Percentiles rank a stretch among this genome's conserved stretches.
Conservation (phyloP, 2,329 filamentous ascomycete genomes). For the Botrytis aclada region DNA sequence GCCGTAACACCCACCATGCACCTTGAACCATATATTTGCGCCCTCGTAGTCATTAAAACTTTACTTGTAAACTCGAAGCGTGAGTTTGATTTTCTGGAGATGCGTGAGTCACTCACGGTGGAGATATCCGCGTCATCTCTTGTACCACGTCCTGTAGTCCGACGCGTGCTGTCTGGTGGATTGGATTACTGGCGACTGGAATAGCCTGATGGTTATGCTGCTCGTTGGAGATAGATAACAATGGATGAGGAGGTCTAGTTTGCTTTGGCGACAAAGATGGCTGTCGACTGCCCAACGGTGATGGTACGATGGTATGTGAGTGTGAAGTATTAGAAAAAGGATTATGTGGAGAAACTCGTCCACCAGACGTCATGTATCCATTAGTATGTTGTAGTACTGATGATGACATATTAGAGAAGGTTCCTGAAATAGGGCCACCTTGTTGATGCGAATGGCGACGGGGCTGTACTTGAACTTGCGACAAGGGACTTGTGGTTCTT, state of each 20-base stretch:
- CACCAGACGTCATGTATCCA: constrained; percentile 29
- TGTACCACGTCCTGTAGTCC: constrained; percentile 22
- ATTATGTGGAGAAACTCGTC: constrained; percentile 36
- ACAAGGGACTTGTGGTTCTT: constrained; percentile 39
- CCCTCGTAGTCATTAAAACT: constrained; percentile 32
- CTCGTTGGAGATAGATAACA: constrained; percentile 19
- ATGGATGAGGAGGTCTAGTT: constrained; percentile 25
- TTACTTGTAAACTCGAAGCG: background rate
- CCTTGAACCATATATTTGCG: constrained; percentile 25
- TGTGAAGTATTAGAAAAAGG: constrained; percentile 33
- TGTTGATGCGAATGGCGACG: constrained; percentile 41
- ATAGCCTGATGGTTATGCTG: constrained; percentile 23
- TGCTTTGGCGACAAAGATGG: constrained; percentile 37
- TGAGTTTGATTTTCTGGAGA: background rate
- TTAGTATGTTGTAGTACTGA: constrained; percentile 32
- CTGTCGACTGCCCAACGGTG: constrained; percentile 37
- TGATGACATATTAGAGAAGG: constrained; percentile 34
- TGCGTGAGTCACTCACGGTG: constrained; percentile 3
- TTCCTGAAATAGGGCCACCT: constrained; percentile 35
- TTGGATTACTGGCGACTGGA: constrained; percentile 13
- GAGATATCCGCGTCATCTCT: constrained; percentile 28
- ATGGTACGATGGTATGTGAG: constrained; percentile 35
- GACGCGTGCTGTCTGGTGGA: constrained; percentile 27
- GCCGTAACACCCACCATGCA: constrained; percentile 26
- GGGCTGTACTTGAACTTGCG: constrained; percentile 35